Conservation (phyloP, 345 rosid species). For the Isatis tinctoria region DNA sequence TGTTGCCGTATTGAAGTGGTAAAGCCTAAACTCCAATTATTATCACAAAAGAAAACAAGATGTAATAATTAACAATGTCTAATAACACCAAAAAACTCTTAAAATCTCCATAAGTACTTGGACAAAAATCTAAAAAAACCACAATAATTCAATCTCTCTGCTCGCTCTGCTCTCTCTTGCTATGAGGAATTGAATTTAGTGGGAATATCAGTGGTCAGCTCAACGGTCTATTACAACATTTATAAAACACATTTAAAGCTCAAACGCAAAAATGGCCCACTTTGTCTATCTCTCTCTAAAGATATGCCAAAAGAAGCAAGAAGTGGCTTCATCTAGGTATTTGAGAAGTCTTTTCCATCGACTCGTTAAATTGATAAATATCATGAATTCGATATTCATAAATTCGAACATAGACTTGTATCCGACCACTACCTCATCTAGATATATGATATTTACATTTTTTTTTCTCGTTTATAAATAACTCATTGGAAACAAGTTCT, state of each 20-base stretch:
- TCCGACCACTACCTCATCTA: not conserved
- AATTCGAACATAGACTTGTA: not conserved
- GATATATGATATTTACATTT: not conserved
- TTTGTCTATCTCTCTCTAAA: not conserved
- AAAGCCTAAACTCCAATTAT: not conserved
- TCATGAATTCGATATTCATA: not conserved
- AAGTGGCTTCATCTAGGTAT: not conserved
- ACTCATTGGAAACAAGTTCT: not conserved
- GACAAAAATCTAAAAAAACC: not conserved
- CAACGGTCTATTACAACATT: conserved; percentile 28
- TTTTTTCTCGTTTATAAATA: not conserved
- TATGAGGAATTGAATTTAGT: conserved; percentile 14
- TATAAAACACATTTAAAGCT: conserved; percentile 20
- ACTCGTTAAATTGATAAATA: not conserved
- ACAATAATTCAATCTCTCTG: not conserved
- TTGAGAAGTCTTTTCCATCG: not conserved
- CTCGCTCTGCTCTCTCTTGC: not conserved
- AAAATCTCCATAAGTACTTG: no score
- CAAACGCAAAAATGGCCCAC: conserved; percentile 10
- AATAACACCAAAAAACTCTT: no score
- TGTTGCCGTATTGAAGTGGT: not conserved
- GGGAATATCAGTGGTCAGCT: conserved; percentile 17
- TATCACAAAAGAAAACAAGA: not conserved
- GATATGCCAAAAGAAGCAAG: conserved; percentile 1
- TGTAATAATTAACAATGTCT: not conserved